Conservation (phyloP, 805 yeast genomes). For the Maudiozyma bulderi region DNA sequence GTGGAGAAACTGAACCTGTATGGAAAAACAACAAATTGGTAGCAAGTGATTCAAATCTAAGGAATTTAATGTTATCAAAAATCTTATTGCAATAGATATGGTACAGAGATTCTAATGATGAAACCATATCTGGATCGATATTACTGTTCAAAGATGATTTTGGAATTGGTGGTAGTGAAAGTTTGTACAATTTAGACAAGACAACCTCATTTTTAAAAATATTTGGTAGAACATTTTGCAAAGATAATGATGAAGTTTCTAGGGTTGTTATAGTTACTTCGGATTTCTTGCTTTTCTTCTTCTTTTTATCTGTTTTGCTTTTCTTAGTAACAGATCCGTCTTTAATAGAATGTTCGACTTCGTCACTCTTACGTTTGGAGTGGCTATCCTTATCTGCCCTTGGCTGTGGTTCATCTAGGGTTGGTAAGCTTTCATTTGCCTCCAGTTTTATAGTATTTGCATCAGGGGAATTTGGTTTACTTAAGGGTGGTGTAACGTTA, state of each 20-base stretch:
- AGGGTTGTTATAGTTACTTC: background rate
- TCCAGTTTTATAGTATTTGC: background rate
- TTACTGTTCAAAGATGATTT: constrained; percentile 33
- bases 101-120: constrained; percentile 53
- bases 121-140: constrained; percentile 47
- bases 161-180: constrained; percentile 34
- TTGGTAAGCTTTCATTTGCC: background rate
- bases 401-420: background rate
- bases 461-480: background rate
- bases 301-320: background rate
- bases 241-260: background rate
- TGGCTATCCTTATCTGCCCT: background rate
- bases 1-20: constrained; percentile 46
- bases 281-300: background rate
- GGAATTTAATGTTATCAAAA: constrained; percentile 55
- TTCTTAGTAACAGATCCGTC: background rate
- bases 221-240: constrained; percentile 1
- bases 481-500: background rate
- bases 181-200: constrained; percentile 2
- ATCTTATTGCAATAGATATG: constrained; percentile 53
- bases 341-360: background rate
- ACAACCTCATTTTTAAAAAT: constrained; percentile 6
- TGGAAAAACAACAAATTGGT: constrained; percentile 44
- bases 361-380: background rate
- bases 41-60: constrained; percentile 55